A percentile compares a stretch with the other conserved stretches of the same genome.
Conservation (phyloP, 148 eudicot species). For the Vaccinium myrtillus region DNA sequence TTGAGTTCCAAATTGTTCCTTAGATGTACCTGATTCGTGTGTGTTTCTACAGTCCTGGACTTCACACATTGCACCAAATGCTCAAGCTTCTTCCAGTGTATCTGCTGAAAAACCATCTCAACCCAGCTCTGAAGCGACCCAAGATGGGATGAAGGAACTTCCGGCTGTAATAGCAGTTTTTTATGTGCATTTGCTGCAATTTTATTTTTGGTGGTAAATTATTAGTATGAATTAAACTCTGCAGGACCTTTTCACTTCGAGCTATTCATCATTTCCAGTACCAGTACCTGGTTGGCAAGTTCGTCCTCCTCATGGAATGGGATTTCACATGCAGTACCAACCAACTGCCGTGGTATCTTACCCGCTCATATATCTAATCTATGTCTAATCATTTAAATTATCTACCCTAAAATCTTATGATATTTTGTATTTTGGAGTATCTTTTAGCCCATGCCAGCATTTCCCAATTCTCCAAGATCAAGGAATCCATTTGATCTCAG, state of each 20-base stretch:
- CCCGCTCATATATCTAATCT: background rate
- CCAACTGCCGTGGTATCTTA: slow-evolving; percentile 48
- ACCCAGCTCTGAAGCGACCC: slow-evolving; percentile 19
- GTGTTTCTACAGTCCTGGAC: slow-evolving; percentile 30
- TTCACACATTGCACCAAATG: slow-evolving; percentile 21
- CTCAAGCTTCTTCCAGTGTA: slow-evolving; percentile 20
- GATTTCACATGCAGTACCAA: slow-evolving; percentile 47
- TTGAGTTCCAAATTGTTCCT: background rate
- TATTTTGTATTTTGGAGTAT: slow-evolving; percentile 14
- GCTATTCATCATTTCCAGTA: slow-evolving; percentile 33
- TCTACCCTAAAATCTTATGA: slow-evolving; percentile 2
- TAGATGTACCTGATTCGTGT: slow-evolving; percentile 2
- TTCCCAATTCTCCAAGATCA: slow-evolving; percentile 38
- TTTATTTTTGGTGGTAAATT: background rate
- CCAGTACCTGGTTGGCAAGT: slow-evolving; percentile 47
- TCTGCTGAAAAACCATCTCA: slow-evolving; percentile 31
- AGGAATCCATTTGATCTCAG: slow-evolving; percentile 71
- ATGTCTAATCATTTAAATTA: background rate
- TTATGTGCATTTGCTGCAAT: slow-evolving; percentile 5
- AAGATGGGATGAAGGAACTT: slow-evolving; percentile 55
- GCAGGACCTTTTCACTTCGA: slow-evolving; percentile 66
- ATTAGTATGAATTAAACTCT: slow-evolving; percentile 10
- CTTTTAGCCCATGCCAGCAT: slow-evolving; percentile 38
- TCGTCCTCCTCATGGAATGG: slow-evolving; percentile 49
- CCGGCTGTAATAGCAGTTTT: slow-evolving; percentile 46